phyloP scores from a whole-genome alignment of 2,329 filamentous ascomycete species.

The Cadophora malorum region DNA sequence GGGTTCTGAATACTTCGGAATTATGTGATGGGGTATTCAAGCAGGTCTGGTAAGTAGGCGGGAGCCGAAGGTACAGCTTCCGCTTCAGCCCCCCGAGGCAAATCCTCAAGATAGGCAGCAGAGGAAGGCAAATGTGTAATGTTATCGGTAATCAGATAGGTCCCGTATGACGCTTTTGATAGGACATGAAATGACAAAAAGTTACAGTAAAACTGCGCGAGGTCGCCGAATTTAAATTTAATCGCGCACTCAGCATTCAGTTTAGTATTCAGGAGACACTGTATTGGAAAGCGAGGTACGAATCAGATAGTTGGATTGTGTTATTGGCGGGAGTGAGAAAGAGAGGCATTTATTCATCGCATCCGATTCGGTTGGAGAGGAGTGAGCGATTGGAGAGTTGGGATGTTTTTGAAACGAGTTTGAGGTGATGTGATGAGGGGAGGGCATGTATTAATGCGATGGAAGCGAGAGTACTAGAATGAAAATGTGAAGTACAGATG shows the following conservation, averaged over 20 bases:
- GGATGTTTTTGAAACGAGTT: neutral
- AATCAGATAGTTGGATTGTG: neutral
- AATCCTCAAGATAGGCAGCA: neutral
- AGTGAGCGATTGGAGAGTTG: neutral
- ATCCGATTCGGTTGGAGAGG: neutral
- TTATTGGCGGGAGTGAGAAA: neutral
- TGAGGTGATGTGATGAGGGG: neutral
- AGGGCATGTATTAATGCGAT: neutral
- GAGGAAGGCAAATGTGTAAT: neutral
- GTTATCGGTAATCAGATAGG: too few species aligned
- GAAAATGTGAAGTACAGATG: neutral
- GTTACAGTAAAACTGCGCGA: too few species aligned
- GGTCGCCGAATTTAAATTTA: too few species aligned
- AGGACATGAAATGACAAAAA: too few species aligned
- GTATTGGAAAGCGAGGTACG: too few species aligned
- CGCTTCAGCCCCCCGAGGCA: neutral
- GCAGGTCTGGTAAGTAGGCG: neutral
- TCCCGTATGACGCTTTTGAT: too few species aligned
- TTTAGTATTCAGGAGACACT: too few species aligned
- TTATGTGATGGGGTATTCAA: neutral
- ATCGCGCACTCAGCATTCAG: too few species aligned
- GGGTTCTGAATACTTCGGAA: too few species aligned
- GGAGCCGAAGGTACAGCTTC: too few species aligned
- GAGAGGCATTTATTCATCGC: neutral
- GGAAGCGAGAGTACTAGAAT: neutral